A percentile compares a stretch with the other conserved stretches of the same genome.
Evolutionary conservation across 2,329 filamentous ascomycete genomes (phyloP).

Genomic region (Aspergillus ustus): DNA sequence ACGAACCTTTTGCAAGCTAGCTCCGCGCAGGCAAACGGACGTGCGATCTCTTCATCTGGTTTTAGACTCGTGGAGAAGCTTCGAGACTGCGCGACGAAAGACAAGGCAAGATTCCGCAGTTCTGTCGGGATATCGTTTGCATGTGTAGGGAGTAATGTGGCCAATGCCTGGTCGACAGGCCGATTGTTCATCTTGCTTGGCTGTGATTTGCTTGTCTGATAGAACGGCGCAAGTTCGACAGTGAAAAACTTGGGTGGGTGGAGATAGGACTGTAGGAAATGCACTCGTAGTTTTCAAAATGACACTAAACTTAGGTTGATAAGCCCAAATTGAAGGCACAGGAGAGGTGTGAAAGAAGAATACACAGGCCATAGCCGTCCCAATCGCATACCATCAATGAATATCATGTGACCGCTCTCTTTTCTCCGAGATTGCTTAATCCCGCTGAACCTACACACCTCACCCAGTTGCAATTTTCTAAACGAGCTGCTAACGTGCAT

Average conservation of each 20-base stretch:
- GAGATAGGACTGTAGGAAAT: too few species aligned
- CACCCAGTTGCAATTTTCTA: background rate
- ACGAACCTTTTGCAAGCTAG: conserved; percentile 81
- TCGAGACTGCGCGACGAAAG: conserved; percentile 79
- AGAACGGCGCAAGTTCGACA: background rate
- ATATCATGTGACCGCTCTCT: conserved; percentile 8
- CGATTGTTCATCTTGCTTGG: conserved; percentile 66
- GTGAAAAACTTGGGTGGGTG: background rate
- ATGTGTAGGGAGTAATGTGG: conserved; percentile 75
- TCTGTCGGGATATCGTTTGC: conserved; percentile 68
- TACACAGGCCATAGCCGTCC: background rate
- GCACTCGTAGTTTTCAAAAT: background rate
- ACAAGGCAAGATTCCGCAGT: conserved; percentile 73
- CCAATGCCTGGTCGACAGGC: conserved; percentile 72
- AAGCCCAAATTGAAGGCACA: background rate
- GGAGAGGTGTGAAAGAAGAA: background rate
- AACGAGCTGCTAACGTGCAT: background rate
- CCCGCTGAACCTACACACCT: background rate
- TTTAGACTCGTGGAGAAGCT: conserved; percentile 77
- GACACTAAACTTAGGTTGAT: background rate
- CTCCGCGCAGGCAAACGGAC: conserved; percentile 82
- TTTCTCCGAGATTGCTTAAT: conserved; percentile 1
- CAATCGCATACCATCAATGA: background rate
- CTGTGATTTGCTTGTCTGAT: background rate
- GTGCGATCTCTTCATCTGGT: conserved; percentile 84